Base-by-base conservation (phyloP, 371 early-diverging fungal species). In the Syncephalastrum sp. region DNA sequence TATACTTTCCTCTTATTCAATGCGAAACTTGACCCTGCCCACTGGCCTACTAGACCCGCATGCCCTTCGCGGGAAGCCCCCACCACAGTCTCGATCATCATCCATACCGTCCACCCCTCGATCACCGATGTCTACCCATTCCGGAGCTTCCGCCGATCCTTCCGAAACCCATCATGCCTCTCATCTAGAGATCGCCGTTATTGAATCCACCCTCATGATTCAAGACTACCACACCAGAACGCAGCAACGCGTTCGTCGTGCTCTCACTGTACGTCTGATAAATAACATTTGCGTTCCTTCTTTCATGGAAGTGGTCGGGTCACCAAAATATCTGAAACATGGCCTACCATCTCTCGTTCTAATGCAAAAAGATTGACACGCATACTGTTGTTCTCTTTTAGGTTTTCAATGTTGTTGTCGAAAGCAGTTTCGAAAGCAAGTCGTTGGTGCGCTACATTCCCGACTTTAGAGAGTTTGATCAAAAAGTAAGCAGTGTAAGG, bases 401-500 rank as follows among this genome's bases (percentile, higher is more conserved):
- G 85, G 81, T 83, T 1, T 84, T 81, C 53, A 82, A 74, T 38
- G 66, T 84, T 21, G 75, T 82, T 47, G 73, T 82, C 10, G 83
- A 84, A 54, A 77, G 82, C 33, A 52, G 66, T 16, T 53, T 69
- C 24, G 65, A 75, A 41, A 72, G 81, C 52, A 67, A 81, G 38
- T 65, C 74, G 16, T 63, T 85, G 14, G 74, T 77, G 15, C 75
- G 86, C 17, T 82, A 78, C 54, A 77, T 82, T 42, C 69, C 80
- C 38, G 86, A 85, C 57, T 83, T 85, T 60, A 42, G 75, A 44
- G 83, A 83, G 29, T 81, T 85, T 66, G 80, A 85, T 63, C 74
- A 77, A 57, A 82, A 74, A 72, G 86, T 82, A 75, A 27, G 21
- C 21, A 21, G 21, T n/a, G n/a, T n/a, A n/a, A n/a, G n/a, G 21